Evolutionary conservation across 352 stramenopile species (phyloP), one percentile per base, ranked within the genome.

Genomic region (Phytophthora colocasiae): DNA sequence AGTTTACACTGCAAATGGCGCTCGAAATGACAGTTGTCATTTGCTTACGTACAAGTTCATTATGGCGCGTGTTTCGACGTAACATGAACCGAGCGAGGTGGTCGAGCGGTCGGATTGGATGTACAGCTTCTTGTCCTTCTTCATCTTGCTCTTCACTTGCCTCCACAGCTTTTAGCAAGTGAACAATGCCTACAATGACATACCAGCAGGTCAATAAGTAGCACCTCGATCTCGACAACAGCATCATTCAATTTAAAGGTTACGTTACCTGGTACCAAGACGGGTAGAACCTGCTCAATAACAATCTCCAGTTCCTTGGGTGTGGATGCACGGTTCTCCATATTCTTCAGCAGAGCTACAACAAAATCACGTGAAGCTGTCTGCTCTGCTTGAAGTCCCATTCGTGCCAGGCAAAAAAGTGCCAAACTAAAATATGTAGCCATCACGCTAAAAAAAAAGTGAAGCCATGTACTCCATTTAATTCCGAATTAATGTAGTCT

Each of bases 71-170:
- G 45, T 93, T 93, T 27, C 88, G 78, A 12, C 85, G 80, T 38
- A 89, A 64, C 32, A 94, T 66, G 62, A 81, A 92, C 27, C 76
- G 80, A 45, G 83, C 82, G 24, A 92, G 64, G 58, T 92, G 81
- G 63, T 92, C 75, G 7, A 94, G 58, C 8, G 83, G 82, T 24
- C 81, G 72, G 52, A 92, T 81, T 14, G 64, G 57, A 22, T 73
- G 63, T 10, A 63, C 67, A 24, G 62, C 62, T 40, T 79, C 67
- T 57, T 85, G 73, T 27, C 58, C 68, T 6, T 88, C 71, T 39
- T 73, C 52, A 45, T 82, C 66, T 15, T 73, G 63, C 38, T 69
- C 63, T 14, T 80, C 60, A n/a, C 67, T 81, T 9, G 84, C 71
- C 19, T 71, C 71, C 40, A 85, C 56, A 24, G 79, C 67, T 45